Evolutionary conservation across 805 yeast species (phyloP).

Genomic region (Kodamaea lidongshanica): DNA sequence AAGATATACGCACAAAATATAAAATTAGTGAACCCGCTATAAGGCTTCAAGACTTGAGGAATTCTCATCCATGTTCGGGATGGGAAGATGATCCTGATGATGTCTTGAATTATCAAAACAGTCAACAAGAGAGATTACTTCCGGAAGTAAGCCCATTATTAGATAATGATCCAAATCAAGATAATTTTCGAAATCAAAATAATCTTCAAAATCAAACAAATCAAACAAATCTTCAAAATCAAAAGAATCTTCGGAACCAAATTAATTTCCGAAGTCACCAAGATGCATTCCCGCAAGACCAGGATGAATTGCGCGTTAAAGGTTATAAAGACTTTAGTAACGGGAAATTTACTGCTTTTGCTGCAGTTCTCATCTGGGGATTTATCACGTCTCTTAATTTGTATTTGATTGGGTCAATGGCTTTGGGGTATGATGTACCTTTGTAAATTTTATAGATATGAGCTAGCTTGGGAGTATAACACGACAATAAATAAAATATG

Average conservation of each 20-base stretch:
- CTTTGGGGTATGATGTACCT: slow-evolving; percentile 47
- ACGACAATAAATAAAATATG: too few relatives aligned
- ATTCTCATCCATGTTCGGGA: slow-evolving; percentile 37
- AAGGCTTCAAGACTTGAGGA: slow-evolving; percentile 33
- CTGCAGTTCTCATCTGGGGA: slow-evolving; percentile 62
- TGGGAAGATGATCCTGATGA: slow-evolving; percentile 34
- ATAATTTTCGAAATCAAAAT: too few relatives aligned
- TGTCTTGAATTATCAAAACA: too few relatives aligned
- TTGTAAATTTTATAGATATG: too few relatives aligned
- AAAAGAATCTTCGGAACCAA: too few relatives aligned
- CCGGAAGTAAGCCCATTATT: too few relatives aligned
- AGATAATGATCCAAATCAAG: too few relatives aligned
- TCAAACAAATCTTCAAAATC: too few relatives aligned
- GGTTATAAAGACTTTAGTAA: slow-evolving; percentile 65
- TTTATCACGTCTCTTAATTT: slow-evolving; percentile 65
- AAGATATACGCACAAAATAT: slow-evolving; percentile 16
- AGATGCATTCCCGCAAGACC: slow-evolving; percentile 2
- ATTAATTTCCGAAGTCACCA: too few relatives aligned
- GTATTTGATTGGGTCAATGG: slow-evolving; percentile 53
- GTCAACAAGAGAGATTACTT: too few relatives aligned
- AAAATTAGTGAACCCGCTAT: slow-evolving; percentile 36
- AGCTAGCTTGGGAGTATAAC: too few relatives aligned
- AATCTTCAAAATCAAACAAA: too few relatives aligned
- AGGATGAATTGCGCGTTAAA: slow-evolving; percentile 14
- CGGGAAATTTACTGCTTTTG: slow-evolving; percentile 45